Percentiles rank a stretch among this genome's conserved stretches.
Conservation (phyloP, 1,139 yeast species). For the Blastobotrys persicus region DNA sequence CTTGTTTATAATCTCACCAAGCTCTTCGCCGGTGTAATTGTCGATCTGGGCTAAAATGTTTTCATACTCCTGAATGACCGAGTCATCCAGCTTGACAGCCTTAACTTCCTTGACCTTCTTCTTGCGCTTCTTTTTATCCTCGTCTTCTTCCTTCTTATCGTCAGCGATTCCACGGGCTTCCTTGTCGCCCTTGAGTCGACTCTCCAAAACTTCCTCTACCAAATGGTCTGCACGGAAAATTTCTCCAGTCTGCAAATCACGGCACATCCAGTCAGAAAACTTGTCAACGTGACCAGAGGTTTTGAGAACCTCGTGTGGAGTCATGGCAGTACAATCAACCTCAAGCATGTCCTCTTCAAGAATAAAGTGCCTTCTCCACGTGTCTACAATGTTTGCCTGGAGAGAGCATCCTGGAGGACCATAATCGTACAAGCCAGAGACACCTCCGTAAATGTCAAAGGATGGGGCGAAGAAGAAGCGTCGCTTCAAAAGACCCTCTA, state of each 20-base stretch:
- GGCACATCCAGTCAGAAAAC: constrained; percentile 99
- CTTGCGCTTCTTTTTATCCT: constrained; percentile 80
- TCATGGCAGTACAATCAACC: constrained; percentile 96
- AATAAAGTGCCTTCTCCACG: constrained; percentile 97
- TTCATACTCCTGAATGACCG: constrained; percentile 76
- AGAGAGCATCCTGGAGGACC: constrained; percentile 99
- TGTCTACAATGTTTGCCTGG: constrained; percentile 91
- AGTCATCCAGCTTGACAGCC: constrained; percentile 82
- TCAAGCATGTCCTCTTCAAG: constrained; percentile 98
- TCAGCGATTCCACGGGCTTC: constrained; percentile 80
- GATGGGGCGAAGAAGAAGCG: constrained; percentile 97
- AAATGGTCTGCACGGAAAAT: constrained; percentile 98
- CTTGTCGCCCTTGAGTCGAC: constrained; percentile 93
- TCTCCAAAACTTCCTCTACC: constrained; percentile 95
- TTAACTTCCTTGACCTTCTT: constrained; percentile 96
- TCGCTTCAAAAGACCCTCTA: constrained; percentile 89
- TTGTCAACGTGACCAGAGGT: constrained; percentile 99
- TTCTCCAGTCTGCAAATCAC: constrained; percentile 93
- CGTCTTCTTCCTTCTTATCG: constrained; percentile 62
- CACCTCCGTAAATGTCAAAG: constrained; percentile 97
- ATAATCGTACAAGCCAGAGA: constrained; percentile 94
- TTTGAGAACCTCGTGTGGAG: constrained; percentile 95
- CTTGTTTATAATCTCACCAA: constrained; percentile 82
- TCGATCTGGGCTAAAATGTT: constrained; percentile 83
- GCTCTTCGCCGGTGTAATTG: constrained; percentile 88